A percentile compares a stretch with the other conserved stretches of the same genome.
phyloP scores from a whole-genome alignment of 352 stramenopile species.

The Thraustochytrium striatum region DNA sequence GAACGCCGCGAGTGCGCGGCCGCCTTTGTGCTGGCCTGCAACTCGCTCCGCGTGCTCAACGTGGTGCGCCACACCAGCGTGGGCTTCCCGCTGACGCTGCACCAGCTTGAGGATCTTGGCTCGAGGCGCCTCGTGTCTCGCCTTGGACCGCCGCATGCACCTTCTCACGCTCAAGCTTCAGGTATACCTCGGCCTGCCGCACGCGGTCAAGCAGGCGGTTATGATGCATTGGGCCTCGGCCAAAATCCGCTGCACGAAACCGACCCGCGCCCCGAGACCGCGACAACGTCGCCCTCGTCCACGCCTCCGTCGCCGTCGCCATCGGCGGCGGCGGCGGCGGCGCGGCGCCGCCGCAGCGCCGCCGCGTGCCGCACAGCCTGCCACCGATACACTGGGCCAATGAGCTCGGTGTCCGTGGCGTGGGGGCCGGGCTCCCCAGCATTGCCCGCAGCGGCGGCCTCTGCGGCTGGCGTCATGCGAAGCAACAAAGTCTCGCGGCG shows the following conservation, averaged over 20 bases:
- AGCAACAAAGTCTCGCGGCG: too few relatives aligned
- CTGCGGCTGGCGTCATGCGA: too few relatives aligned
- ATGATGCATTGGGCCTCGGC: conserved; percentile 28
- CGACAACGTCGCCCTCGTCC: background rate
- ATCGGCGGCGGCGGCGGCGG: background rate
- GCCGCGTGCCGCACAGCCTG: too few relatives aligned
- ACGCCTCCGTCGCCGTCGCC: too few relatives aligned
- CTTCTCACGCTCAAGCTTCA: conserved; percentile 49
- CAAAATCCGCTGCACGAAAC: background rate
- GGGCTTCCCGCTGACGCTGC: conserved; percentile 44
- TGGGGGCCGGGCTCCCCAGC: too few relatives aligned
- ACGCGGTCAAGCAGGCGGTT: conserved; percentile 15
- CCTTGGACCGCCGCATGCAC: conserved; percentile 33
- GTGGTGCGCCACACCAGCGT: conserved; percentile 44
- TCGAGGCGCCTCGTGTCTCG: conserved; percentile 5
- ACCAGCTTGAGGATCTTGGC: conserved; percentile 33
- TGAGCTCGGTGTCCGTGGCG: too few relatives aligned
- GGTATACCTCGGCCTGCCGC: conserved; percentile 33
- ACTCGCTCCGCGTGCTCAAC: conserved; percentile 51
- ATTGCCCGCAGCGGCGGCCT: too few relatives aligned
- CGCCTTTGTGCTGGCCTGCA: conserved; percentile 16
- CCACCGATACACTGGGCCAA: too few relatives aligned
- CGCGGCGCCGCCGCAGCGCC: too few relatives aligned
- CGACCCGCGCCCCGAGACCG: background rate
- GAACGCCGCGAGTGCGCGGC: background rate